phyloP scores from a whole-genome alignment of 2,329 filamentous ascomycete species.

The Helicocarpus griseus region DNA sequence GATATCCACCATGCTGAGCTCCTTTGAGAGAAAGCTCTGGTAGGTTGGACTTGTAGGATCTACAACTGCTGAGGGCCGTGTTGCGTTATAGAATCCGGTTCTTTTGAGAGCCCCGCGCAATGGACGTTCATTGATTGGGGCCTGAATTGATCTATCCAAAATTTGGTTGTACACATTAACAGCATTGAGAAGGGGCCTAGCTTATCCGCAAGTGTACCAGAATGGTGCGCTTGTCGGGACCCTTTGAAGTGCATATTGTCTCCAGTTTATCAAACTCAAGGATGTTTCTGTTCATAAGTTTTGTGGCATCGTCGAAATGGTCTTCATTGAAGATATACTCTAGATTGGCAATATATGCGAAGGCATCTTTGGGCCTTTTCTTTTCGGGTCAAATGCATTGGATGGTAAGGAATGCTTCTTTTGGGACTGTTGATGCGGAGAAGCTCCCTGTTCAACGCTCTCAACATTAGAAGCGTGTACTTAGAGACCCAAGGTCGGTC shows the following conservation, averaged over 20 bases:
- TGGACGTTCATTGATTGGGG: background rate
- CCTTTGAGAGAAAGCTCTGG: constrained; percentile 1
- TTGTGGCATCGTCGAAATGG: constrained; percentile 6
- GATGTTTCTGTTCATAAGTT: constrained; percentile 5
- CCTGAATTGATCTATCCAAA: constrained; percentile 6
- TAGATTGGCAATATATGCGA: constrained; percentile 8
- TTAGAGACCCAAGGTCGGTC: constrained; percentile 4
- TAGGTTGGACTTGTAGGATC: constrained; percentile 5
- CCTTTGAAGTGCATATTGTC: constrained; percentile 8
- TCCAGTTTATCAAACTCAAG: constrained; percentile 10
- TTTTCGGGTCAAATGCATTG: constrained; percentile 10
- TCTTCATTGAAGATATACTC: constrained; percentile 11
- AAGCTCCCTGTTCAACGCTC: constrained; percentile 8
- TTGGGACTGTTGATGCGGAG: constrained; percentile 10
- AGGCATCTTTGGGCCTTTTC: constrained; percentile 2
- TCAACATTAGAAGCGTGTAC: constrained; percentile 2
- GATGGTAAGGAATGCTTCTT: constrained; percentile 11
- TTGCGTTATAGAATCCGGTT: constrained; percentile 1
- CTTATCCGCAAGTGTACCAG: too few relatives aligned
- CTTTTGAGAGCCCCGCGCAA: background rate
- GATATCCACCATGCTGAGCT: background rate
- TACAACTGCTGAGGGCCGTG: background rate
- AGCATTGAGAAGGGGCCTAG: too few relatives aligned
- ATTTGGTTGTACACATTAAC: constrained; percentile 4
- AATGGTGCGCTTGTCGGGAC: constrained; percentile 4